These are phyloP conservation scores for Orbilia brochopaga DNA, from an alignment of 2,329 filamentous ascomycete species.

Conservation along the genomic window DNA sequence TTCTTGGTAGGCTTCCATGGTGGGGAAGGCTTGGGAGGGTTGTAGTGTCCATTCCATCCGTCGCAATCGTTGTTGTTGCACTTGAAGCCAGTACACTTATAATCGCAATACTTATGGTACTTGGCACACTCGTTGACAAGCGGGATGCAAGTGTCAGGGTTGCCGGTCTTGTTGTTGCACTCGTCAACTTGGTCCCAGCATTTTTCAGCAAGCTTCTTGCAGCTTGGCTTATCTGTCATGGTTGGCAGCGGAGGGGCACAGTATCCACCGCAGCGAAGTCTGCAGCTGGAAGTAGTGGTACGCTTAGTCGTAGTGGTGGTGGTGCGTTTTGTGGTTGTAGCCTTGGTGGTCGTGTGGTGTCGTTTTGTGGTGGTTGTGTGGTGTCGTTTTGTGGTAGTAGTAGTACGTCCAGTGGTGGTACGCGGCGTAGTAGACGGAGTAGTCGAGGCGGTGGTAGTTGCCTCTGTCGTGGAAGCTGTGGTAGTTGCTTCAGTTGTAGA, in stretches of 20 bases:
- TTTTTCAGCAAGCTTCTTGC: constrained; percentile 20
- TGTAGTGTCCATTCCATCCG: constrained; percentile 35
- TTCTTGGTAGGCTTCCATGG: constrained; percentile 32
- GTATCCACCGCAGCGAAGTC: constrained; percentile 44
- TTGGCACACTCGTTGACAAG: constrained; percentile 22
- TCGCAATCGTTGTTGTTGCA: constrained; percentile 49
- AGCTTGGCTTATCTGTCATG: constrained; percentile 40
- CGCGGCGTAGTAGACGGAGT: background rate
- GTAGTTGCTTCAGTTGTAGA: background rate
- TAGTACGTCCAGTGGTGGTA: background rate
- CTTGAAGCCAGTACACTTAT: constrained; percentile 26
- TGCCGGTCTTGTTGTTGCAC: constrained; percentile 11
- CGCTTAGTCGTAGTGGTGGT: background rate
- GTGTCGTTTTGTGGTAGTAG: constrained; percentile 16
- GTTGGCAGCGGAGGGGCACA: constrained; percentile 46
- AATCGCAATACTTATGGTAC: constrained; percentile 42
- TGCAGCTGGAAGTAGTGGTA: constrained; percentile 20
- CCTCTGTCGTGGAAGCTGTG: background rate
- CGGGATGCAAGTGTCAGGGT: constrained; percentile 3
- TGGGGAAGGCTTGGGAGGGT: constrained; percentile 30
- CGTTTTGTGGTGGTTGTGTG: background rate
- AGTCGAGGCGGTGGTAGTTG: constrained; percentile 16
- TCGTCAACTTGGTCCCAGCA: constrained; percentile 44
- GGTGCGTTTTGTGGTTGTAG: background rate
- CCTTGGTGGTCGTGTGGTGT: background rate